phyloP scores from a whole-genome alignment of 345 rosid genomes.

The Gossypium arboreum region DNA sequence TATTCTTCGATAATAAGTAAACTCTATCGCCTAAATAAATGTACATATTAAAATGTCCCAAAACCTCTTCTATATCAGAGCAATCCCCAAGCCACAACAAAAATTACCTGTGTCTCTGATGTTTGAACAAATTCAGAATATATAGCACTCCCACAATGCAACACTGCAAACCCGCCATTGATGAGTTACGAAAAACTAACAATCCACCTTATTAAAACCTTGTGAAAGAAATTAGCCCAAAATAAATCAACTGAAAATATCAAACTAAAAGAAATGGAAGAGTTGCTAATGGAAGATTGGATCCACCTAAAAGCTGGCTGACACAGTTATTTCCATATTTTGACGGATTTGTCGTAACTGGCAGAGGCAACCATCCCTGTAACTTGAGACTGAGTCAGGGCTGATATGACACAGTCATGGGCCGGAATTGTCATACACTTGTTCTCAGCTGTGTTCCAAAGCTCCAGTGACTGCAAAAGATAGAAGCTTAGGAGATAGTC shows the following conservation, averaged over 20 bases:
- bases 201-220: neutral
- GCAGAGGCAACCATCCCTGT: slow-evolving; percentile 88
- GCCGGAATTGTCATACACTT: slow-evolving; percentile 66
- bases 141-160: neutral
- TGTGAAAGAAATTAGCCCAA: neutral
- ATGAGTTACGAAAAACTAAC: neutral
- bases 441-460: slow-evolving; percentile 80
- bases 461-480: slow-evolving; percentile 60
- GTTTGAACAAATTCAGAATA: neutral
- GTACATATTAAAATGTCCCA: slow-evolving; percentile 1
- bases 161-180: neutral
- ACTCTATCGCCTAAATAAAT: neutral
- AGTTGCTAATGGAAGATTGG: neutral
- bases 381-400: slow-evolving; percentile 63
- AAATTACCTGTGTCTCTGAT: neutral
- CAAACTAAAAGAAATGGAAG: neutral
- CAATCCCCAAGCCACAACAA: neutral
- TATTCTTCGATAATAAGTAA: neutral
- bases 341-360: slow-evolving; percentile 85
- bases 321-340: slow-evolving; percentile 66
- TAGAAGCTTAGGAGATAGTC: neutral
- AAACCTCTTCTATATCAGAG: neutral
- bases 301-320: neutral
- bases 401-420: slow-evolving; percentile 72
- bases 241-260: neutral